Evolutionary conservation across 2,329 filamentous ascomycete genomes (phyloP), one percentile per base, ranked within the genome.

Genomic region (Pseudogymnoascus sp.): DNA sequence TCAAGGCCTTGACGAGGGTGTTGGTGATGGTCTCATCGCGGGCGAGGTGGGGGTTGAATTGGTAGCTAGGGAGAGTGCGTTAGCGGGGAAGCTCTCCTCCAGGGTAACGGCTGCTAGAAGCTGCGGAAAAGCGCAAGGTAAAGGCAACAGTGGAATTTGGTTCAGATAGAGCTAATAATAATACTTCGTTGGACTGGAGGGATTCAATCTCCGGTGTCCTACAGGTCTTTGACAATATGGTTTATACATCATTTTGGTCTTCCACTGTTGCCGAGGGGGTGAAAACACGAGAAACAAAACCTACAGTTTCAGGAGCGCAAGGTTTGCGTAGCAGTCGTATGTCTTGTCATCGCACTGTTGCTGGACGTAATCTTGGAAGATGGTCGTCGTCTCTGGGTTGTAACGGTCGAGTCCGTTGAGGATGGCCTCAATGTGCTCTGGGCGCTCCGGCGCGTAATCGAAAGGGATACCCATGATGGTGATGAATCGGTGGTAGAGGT

Each of bases 11-110:
- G 81, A 96, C 92, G 75, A 99, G 91, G 79, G 97, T 89, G 83
- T 97, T 97, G 81, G 94, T 97, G 76, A 94, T 91, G 72, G 93
- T 91, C 77, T 99, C 94, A 73, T 96, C 90, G 80, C 94, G 93
- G 73, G 92, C 87, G 70, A 96, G 90, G 81, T 97, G 92, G 59
- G 94, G 94, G 85, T 99, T 99, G 80, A 99, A 96, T 80, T 99
- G 95, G 83, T 99, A 99, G 67, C 94, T 99, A 70, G 64, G 58
- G 62, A 65, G 63, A 62, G 58, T 9, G 8, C 14, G 58, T 59
- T 59, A 35, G 60, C 28, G 32, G n/a, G 25, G 54, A 34, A 34
- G 59, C 32, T 35, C 12, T 30, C 20, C 38, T 62, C 6, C 12
- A 4, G 18, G n/a, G 20, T 47, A 62, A 65, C 38, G 69, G 65